These are phyloP conservation scores for Neoascochyta sp. DNA, from an alignment of 2,329 filamentous ascomycete genomes.

Conservation along the genomic window DNA sequence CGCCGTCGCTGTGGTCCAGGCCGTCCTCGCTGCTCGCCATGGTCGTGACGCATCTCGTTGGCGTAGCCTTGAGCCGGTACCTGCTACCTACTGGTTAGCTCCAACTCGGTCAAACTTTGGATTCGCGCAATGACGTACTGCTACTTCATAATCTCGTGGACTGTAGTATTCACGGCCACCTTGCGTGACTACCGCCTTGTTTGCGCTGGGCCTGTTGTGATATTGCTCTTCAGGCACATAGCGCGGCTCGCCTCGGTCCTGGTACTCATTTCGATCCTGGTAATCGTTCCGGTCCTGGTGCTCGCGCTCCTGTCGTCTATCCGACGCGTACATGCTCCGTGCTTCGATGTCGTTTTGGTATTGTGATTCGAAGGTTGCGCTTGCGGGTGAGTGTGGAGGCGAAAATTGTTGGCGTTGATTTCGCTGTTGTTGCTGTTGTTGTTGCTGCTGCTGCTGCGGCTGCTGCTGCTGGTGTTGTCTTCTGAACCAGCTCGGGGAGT, in stretches of 20 bases:
- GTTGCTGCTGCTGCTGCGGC: conserved; percentile 5
- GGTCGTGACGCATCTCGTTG: too few species aligned
- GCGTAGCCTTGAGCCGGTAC: too few species aligned
- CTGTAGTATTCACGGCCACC: conserved; percentile 9
- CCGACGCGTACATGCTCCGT: conserved; percentile 18
- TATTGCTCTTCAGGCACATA: conserved; percentile 16
- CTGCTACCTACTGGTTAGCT: too few species aligned
- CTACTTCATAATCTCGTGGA: conserved; percentile 12
- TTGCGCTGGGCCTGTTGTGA: conserved; percentile 12
- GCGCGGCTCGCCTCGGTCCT: conserved; percentile 9
- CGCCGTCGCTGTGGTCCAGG: conserved; percentile 18
- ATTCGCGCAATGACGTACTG: conserved; percentile 13
- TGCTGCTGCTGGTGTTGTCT: conserved; percentile 10
- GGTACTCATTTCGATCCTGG: too few species aligned
- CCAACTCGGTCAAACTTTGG: too few species aligned
- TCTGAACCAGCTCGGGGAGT: conserved; percentile 6
- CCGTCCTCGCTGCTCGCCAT: conserved; percentile 10
- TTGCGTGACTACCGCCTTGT: conserved; percentile 14
- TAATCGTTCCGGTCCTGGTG: conserved; percentile 9
- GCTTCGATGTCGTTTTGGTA: conserved; percentile 2
- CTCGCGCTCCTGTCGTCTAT: conserved; percentile 11
- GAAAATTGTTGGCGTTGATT: too few species aligned
- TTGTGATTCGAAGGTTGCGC: too few species aligned
- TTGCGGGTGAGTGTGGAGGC: too few species aligned
- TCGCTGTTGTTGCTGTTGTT: conserved; percentile 1